Evolutionary conservation across 176 grass and related monocot genomes (phyloP).

Genomic region (Phragmites australis): DNA sequence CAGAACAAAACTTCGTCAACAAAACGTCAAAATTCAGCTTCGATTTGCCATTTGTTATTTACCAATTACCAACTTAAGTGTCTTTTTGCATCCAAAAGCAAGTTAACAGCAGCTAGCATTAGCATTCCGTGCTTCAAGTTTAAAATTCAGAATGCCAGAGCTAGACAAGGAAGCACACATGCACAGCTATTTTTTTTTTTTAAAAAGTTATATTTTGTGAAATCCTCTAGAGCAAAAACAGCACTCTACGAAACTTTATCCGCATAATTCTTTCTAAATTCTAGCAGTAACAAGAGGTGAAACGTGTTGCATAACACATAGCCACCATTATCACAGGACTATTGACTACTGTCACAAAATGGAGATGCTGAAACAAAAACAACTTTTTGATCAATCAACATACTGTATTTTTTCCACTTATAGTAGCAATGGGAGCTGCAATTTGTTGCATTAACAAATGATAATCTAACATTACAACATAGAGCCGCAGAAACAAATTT

Average conservation of each 20-base stretch:
- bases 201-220: neutral
- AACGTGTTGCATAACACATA: neutral
- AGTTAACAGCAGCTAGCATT: conserved; percentile 8
- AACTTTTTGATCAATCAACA: too few relatives aligned
- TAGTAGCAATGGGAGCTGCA: neutral
- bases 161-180: neutral
- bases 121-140: neutral
- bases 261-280: neutral
- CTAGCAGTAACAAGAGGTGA: neutral
- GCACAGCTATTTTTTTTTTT: neutral
- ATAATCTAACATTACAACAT: neutral
- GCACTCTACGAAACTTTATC: neutral
- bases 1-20: neutral
- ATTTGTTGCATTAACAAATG: neutral
- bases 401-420: too few relatives aligned
- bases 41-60: neutral
- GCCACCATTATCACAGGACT: neutral
- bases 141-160: conserved; percentile 16
- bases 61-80: neutral
- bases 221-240: neutral
- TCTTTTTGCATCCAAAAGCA: conserved; percentile 5
- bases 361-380: neutral
- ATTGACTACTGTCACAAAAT: neutral
- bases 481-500: neutral
- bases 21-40: neutral